Base-by-base conservation (phyloP, 352 stramenopile species). In the Phytophthora macrochlamydospora region DNA sequence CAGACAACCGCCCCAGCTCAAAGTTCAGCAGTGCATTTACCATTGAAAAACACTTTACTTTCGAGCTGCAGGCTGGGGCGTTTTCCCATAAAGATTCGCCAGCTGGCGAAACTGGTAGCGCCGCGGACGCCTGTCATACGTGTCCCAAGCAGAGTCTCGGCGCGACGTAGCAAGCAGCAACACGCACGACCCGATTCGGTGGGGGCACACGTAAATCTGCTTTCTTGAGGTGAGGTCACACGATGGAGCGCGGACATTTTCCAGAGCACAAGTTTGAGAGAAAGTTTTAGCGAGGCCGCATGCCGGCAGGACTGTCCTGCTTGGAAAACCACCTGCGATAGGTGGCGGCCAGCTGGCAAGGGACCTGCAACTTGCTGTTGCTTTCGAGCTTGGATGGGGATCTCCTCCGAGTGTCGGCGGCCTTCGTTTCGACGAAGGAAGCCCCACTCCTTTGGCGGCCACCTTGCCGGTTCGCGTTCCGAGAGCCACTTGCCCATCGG, bases 261-360 rank as follows among this genome's bases (percentile, higher is more conserved):
- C 40, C 2, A 29, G 43, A 45, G 18, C 18, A 24, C 11, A 24
- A 24, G 7, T 49, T 24, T 6, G 3, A n/a, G 18, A 18, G 18
- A 24, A 24, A 0, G 3, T 6, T 18, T 49, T 37, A 29, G 8
- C 28, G 29, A 52, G 18, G 24, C 37, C 30, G 46, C 48, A 74
- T 62, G 61, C 40, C 24, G 46, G 28, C 46, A 43, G 24, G 14
- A 32, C 49, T 46, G 35, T 42, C 42, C 54, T 48, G 50, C 60
- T 50, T 30, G 61, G 9, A 31, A 71, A 75, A 76, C 68, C 62
- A 77, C 44, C 58, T 77, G 65, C 59, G 65, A 76, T 76, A 62
- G 62, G 42, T 62, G 58, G 33, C 38, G 56, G 56, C 67, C 69
- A 73, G 65, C 65, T 74, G 69, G 44, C 37, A 13, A 32, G 63